phyloP scores from a whole-genome alignment of 2,329 filamentous ascomycete genomes.

The Scopulariopsis brevicaulis region DNA sequence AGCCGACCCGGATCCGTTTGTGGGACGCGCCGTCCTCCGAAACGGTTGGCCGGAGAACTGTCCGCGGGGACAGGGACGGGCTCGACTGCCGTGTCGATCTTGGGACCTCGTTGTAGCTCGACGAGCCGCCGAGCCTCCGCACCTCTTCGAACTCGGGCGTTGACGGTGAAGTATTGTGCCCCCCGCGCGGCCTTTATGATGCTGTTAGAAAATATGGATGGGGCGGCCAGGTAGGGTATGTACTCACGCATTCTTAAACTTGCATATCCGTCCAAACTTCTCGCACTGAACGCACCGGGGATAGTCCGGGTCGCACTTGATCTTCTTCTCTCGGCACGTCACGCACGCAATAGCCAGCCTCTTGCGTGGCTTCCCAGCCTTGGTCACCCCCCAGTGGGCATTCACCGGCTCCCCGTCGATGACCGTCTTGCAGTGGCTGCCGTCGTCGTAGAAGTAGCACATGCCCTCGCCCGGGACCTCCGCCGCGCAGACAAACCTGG shows the following conservation, averaged over 20 bases:
- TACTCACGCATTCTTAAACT: conserved; percentile 76
- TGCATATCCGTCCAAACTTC: conserved; percentile 78
- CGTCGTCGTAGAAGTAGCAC: conserved; percentile 82
- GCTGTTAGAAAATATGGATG: neutral
- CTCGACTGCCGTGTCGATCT: conserved; percentile 30
- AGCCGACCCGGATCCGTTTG: conserved; percentile 37
- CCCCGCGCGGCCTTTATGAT: conserved; percentile 38
- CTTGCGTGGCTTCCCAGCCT: conserved; percentile 88
- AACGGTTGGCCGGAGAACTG: conserved; percentile 19
- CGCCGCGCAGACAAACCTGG: conserved; percentile 50
- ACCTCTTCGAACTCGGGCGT: conserved; percentile 37
- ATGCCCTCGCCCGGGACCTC: conserved; percentile 68
- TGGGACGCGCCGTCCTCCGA: conserved; percentile 20
- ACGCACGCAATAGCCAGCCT: conserved; percentile 85
- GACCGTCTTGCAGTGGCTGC: conserved; percentile 67
- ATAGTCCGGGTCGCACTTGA: conserved; percentile 85
- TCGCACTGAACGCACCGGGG: conserved; percentile 86
- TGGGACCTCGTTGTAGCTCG: conserved; percentile 22
- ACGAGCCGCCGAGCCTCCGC: conserved; percentile 20
- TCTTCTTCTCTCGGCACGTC: conserved; percentile 92
- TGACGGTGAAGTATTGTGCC: conserved; percentile 44
- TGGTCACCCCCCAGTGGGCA: conserved; percentile 86
- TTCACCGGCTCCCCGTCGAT: conserved; percentile 84
- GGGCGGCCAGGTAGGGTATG: neutral
- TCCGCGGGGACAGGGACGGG: conserved; percentile 35